phyloP scores from a whole-genome alignment of 495 filamentous ascomycete genomes.

The Letharia columbiana region DNA sequence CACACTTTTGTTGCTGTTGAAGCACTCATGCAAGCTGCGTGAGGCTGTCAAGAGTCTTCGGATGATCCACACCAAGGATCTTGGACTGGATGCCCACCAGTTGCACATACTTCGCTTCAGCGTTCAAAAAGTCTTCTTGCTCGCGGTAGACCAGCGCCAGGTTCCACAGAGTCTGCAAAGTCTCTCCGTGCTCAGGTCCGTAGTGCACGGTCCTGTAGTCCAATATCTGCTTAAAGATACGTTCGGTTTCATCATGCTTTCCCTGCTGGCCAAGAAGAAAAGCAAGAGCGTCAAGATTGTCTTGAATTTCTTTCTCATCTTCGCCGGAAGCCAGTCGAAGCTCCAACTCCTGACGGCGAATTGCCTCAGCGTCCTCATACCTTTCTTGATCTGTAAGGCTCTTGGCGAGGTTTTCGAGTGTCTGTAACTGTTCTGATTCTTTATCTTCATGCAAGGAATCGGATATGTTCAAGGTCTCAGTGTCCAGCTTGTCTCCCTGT shows the following conservation, averaged over 20 bases:
- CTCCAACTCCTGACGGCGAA: conserved; percentile 18
- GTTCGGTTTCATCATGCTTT: conserved; percentile 17
- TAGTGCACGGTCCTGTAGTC: conserved; percentile 19
- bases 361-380: conserved; percentile 20
- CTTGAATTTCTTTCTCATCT: conserved; percentile 12
- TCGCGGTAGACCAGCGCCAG: conserved; percentile 8
- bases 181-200: conserved; percentile 18
- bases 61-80: conserved; percentile 9
- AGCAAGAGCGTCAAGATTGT: background rate
- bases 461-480: conserved; percentile 13
- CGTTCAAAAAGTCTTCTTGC: background rate
- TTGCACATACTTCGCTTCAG: conserved; percentile 5
- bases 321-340: conserved; percentile 10
- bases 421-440: conserved; percentile 5
- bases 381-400: conserved; percentile 8
- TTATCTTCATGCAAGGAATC: background rate
- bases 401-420: conserved; percentile 8
- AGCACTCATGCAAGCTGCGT: conserved; percentile 16
- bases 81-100: background rate
- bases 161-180: conserved; percentile 12
- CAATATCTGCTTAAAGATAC: conserved; percentile 16
- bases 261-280: conserved; percentile 13
- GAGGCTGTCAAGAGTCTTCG: conserved; percentile 13
- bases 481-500: conserved; percentile 23
- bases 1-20: conserved; percentile 12